Base-by-base conservation (phyloP, 371 early-diverging fungal genomes). In the Lichtheimia corymbifera region DNA sequence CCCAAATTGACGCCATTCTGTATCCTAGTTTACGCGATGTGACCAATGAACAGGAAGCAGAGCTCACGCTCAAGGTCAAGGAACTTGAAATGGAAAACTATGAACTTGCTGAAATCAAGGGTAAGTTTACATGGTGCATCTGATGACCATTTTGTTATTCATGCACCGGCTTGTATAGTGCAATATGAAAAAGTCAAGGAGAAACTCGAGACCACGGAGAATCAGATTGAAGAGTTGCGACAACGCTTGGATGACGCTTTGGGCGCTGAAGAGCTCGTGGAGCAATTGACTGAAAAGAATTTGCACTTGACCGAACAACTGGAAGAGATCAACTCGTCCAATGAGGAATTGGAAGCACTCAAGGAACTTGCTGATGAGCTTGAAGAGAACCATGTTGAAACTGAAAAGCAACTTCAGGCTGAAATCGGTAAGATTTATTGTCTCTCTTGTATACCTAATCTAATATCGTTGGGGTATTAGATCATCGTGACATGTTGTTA, bases 361-460 rank as follows among this genome's bases (percentile, higher is more conserved):
- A 88, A 90, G 68, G 95, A 93, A 59, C 74, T 96, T 49, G 94
- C 93, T 66, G 95, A 97, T 60, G 95, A 96, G 67, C 73, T 96
- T 65, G 96, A 95, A 70, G 93, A 94, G 63, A 91, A 87, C 54
- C 95, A 95, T 62, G 79, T 90, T 11, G 93, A 94, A 55, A 91
- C 89, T 14, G 93, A 91, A 70, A 89, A 91, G 63, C 90, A 94
- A 49, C 78, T 95, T 30, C 90, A 90, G 65, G 86, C 85, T 4
- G 97, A 96, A 62, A 90, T 95, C 63, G 75, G 73, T 67, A 72
- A 50, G 50, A 35, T 35, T 35, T 5, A 11, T 11, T 9, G 5
- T 59, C 5, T 11, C 43, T 43, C 50, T n/a, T 22, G 0, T 47
- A 15, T n/a, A 15, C 5, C 17, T n/a, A 43, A 47, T 47, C 47